These are phyloP conservation scores for Leccinum truebloodii DNA, from an alignment of 768 basidiomycete genomes.

Conservation along the genomic window DNA sequence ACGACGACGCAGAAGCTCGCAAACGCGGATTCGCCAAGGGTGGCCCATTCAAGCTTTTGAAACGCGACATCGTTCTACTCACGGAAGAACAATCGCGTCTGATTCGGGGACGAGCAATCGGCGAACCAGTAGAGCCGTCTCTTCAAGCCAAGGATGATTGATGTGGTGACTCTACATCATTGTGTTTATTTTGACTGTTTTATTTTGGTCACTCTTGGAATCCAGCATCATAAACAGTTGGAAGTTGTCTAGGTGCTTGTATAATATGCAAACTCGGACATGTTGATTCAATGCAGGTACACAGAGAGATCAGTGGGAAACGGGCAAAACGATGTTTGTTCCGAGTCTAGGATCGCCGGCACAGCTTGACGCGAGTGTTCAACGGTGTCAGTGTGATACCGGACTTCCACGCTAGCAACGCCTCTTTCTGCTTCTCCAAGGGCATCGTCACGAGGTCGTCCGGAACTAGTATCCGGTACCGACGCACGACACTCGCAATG, in stretches of 20 bases:
- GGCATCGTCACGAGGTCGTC: slow-evolving; percentile 32
- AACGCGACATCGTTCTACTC: slow-evolving; percentile 47
- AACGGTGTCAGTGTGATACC: slow-evolving; percentile 38
- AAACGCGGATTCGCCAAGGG: slow-evolving; percentile 50
- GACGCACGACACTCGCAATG: slow-evolving; percentile 44
- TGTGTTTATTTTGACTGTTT: background rate
- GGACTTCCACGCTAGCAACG: slow-evolving; percentile 39
- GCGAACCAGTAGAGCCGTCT: slow-evolving; percentile 10
- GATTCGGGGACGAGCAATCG: slow-evolving; percentile 23
- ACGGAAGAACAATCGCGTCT: slow-evolving; percentile 42
- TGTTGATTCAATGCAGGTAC: background rate
- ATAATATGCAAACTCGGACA: background rate
- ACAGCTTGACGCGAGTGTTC: slow-evolving; percentile 28
- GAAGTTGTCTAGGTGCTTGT: background rate
- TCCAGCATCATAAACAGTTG: background rate
- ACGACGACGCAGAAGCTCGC: slow-evolving; percentile 53
- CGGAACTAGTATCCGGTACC: slow-evolving; percentile 43
- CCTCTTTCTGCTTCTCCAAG: slow-evolving; percentile 35
- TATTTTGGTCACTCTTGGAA: background rate
- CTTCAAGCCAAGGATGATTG: slow-evolving; percentile 1
- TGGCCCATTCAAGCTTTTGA: slow-evolving; percentile 48
- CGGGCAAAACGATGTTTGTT: background rate
- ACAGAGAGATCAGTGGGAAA: background rate
- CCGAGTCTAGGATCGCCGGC: slow-evolving; percentile 13
- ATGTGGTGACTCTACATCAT: background rate